A percentile compares a stretch with the other conserved stretches of the same genome.
phyloP scores from a whole-genome alignment of 2,329 filamentous ascomycete species.

The Boeremia exigua region DNA sequence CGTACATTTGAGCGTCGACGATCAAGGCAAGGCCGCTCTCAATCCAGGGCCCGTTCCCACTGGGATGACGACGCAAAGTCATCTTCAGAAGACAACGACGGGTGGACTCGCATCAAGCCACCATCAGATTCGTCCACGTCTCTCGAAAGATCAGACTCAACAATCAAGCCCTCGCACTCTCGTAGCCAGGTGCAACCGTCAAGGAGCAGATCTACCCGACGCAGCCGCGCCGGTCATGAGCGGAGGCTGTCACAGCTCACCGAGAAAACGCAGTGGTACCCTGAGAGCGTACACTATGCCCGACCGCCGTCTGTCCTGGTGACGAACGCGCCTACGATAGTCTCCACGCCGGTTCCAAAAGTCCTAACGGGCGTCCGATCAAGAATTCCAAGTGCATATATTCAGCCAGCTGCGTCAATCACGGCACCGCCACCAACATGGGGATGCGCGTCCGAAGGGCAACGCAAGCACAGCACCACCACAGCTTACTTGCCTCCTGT shows the following conservation, averaged over 20 bases:
- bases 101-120: conserved; percentile 10
- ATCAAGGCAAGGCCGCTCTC: neutral
- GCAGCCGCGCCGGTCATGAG: neutral
- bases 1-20: neutral
- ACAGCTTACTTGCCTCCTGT: conserved; percentile 7
- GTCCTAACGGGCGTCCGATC: neutral
- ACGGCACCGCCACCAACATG: conserved; percentile 11
- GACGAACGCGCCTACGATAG: conserved; percentile 14
- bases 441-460: conserved; percentile 3
- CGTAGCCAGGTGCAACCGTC: conserved; percentile 6
- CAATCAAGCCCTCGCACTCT: conserved; percentile 17
- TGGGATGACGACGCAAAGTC: neutral
- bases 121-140: conserved; percentile 16
- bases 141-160: conserved; percentile 17
- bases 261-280: neutral
- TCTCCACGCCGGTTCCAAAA: neutral
- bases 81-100: conserved; percentile 17
- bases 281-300: neutral
- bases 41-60: neutral
- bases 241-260: neutral
- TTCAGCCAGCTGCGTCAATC: neutral
- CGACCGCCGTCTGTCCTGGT: conserved; percentile 2
- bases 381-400: neutral
- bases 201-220: neutral
- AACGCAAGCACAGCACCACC: conserved; percentile 4